These are phyloP conservation scores for Benincasa hispida DNA, from an alignment of 306 rosid genomes.

Conservation along the genomic window DNA sequence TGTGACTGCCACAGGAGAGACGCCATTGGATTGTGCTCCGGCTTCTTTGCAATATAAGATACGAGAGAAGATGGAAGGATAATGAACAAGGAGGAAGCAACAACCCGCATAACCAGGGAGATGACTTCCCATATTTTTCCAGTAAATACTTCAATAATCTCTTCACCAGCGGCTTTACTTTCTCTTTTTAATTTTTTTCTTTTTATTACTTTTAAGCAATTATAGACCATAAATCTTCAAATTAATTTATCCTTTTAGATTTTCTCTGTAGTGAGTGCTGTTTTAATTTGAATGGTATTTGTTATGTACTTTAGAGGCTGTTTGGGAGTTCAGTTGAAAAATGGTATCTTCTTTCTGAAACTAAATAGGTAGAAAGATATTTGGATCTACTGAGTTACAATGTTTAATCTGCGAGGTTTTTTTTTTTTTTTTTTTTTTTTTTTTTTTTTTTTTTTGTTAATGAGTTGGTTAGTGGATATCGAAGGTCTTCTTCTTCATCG, in stretches of 20 bases:
- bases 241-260: neutral
- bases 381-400: too few species aligned
- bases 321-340: neutral
- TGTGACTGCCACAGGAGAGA: conserved; percentile 56
- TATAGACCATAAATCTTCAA: neutral
- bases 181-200: neutral
- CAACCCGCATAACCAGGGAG: neutral
- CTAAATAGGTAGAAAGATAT: neutral
- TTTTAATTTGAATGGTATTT: neutral
- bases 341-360: neutral
- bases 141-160: neutral
- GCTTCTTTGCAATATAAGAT: conserved; percentile 79
- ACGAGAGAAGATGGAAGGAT: conserved; percentile 54
- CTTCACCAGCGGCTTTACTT: neutral
- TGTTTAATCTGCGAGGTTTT: too few species aligned
- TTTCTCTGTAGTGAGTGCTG: neutral
- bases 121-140: neutral
- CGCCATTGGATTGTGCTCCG: conserved; percentile 91
- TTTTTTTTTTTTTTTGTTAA: too few species aligned
- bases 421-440: too few species aligned
- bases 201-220: neutral
- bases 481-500: too few species aligned
- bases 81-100: conserved; percentile 15
- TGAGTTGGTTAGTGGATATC: too few species aligned
- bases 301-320: neutral